Conservation (phyloP, 495 filamentous ascomycete genomes). For the Hypoxylon fuscum region DNA sequence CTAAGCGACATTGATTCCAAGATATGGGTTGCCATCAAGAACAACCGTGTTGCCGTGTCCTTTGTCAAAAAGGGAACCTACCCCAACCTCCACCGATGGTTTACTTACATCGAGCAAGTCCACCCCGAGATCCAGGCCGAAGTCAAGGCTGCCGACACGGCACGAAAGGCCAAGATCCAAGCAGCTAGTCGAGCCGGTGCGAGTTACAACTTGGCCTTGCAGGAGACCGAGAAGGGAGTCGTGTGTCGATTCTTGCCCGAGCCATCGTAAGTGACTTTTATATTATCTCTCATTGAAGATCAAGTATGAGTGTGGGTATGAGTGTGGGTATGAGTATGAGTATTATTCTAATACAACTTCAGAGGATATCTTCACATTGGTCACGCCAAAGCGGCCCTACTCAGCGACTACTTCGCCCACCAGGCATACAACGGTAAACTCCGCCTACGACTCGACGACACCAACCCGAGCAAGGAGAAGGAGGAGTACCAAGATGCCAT, state of each 20-base stretch:
- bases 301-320: no score
- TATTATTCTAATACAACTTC: conserved; percentile 17
- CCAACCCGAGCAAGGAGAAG: conserved; percentile 93
- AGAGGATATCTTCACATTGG: conserved; percentile 91
- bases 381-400: conserved; percentile 89
- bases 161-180: conserved; percentile 73
- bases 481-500: conserved; percentile 91
- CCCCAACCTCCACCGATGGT: conserved; percentile 87
- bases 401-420: conserved; percentile 95
- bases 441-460: conserved; percentile 89
- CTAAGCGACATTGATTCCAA: conserved; percentile 81
- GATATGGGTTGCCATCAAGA: conserved; percentile 85
- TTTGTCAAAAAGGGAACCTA: conserved; percentile 81
- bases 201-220: conserved; percentile 89
- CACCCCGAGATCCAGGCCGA: conserved; percentile 72
- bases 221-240: conserved; percentile 89
- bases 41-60: conserved; percentile 83
- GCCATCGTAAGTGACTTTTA: conserved; percentile 73
- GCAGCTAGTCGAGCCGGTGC: conserved; percentile 83
- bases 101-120: conserved; percentile 81
- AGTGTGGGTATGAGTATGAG: no score
- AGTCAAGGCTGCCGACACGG: conserved; percentile 66
- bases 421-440: conserved; percentile 85
- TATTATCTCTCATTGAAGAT: no score
- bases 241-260: conserved; percentile 95